Percentiles rank a stretch among this genome's conserved stretches.
Evolutionary conservation across 2,329 filamentous ascomycete species (phyloP).

Genomic region (Sporothrix protearum): DNA sequence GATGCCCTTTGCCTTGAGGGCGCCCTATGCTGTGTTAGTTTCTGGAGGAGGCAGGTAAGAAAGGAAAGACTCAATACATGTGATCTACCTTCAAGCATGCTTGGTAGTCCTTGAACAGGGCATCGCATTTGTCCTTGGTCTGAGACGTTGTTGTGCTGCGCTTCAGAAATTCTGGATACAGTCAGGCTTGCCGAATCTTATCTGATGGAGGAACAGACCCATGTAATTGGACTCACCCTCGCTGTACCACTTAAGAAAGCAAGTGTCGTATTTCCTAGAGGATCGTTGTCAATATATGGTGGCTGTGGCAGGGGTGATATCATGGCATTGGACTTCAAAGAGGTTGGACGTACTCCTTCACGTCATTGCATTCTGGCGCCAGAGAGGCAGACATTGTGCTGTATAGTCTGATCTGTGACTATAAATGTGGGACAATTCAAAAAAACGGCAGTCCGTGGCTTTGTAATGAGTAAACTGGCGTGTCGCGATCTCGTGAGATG

Average conservation of each 20-base stretch:
- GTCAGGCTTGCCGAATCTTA: background rate
- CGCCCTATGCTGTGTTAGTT: conserved; percentile 54
- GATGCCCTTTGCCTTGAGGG: conserved; percentile 83
- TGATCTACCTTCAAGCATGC: conserved; percentile 71
- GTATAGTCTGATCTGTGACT: background rate
- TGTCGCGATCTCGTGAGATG: background rate
- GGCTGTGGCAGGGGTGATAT: background rate
- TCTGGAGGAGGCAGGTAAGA: too few relatives aligned
- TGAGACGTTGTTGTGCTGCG: conserved; percentile 74
- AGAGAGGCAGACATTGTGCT: conserved; percentile 82
- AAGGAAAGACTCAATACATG: background rate
- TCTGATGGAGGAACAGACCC: background rate
- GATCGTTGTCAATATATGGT: conserved; percentile 9
- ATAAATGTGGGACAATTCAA: background rate
- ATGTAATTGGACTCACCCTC: conserved; percentile 65
- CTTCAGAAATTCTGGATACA: conserved; percentile 77
- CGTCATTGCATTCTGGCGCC: conserved; percentile 88
- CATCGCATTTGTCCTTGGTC: conserved; percentile 67
- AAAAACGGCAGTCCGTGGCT: background rate
- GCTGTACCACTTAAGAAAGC: conserved; percentile 99
- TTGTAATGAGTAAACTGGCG: background rate
- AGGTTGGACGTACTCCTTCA: conserved; percentile 72
- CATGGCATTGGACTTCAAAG: background rate
- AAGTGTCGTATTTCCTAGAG: conserved; percentile 84
- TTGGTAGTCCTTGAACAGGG: conserved; percentile 84